Evolutionary conservation across 2,329 filamentous ascomycete species (phyloP), one percentile per base, ranked within the genome.

Genomic region (Cercospora zeae-maydis): DNA sequence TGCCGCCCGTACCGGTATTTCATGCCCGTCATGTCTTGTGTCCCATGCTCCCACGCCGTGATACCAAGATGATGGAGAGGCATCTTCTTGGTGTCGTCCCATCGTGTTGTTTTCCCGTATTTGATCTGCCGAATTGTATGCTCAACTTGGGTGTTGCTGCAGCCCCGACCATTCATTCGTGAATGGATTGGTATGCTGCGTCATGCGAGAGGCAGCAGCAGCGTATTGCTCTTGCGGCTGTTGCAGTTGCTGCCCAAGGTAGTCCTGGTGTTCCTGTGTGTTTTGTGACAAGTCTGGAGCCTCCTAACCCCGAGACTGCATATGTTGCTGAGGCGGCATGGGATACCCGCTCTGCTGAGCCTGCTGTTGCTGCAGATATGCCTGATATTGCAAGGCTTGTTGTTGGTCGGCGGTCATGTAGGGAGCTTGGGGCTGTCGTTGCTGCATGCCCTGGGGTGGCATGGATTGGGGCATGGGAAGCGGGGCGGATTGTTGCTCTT

Each of bases 401-500:
- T 74, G 72, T 65, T 77, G 75, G 39, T 77, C 74, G 52, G 74
- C 71, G 31, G 74, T 76, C 74, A 76, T 76, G 64, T 74, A 74
- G 13, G 73, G 69, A 47, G 72, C 66, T 33, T 67, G 67, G 3
- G 69, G 65, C 59, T 70, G 66, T 61, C 70, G 68, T 65, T 67
- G 68, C 54, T 71, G 67, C 69, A 74, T 73, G 62, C 64, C 64
- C 49, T 71, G 71, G 9, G 69, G 71, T 36, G 71, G 72, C 69
- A 76, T 74, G 61, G 66, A 66, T 37, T 72, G 72, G n/a, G 73
- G 69, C 66, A 75, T 75, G 14, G 71, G 67, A 2, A 65, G 71
- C n/a, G 73, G 69, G n/a, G 73, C 86, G 73, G 90, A 88, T 67
- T 87, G 79, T 64, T 92, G 88, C 77, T 98, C 95, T 78, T 98